These are phyloP conservation scores for Pichia nanzhaoensis DNA, from an alignment of 805 yeast species.

Conservation along the genomic window DNA sequence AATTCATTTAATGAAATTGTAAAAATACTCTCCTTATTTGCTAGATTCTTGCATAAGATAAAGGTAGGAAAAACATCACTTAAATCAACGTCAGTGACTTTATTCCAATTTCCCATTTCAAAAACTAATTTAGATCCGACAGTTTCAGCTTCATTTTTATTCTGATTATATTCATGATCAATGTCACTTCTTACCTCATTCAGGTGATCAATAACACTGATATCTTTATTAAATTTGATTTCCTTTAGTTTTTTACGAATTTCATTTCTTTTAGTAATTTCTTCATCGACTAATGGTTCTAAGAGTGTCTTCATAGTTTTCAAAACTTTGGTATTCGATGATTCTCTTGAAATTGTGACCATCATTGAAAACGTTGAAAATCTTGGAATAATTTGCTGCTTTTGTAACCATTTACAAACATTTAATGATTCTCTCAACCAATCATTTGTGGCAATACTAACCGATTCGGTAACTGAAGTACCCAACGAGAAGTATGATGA, in stretches of 20 bases:
- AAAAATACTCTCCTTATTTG: constrained; percentile 26
- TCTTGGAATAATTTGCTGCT: constrained; percentile 43
- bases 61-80: constrained; percentile 48
- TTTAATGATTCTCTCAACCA: constrained; percentile 49
- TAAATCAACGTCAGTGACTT: constrained; percentile 48
- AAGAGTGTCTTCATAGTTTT: constrained; percentile 31
- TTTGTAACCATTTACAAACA: constrained; percentile 44
- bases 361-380: constrained; percentile 47
- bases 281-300: constrained; percentile 32
- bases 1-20: constrained; percentile 31
- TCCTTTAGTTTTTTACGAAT: constrained; percentile 25
- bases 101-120: constrained; percentile 27
- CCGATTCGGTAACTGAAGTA: constrained; percentile 47
- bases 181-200: background rate
- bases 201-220: background rate
- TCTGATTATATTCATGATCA: background rate
- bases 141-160: constrained; percentile 3
- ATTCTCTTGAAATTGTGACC: constrained; percentile 37
- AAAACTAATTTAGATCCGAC: constrained; percentile 14
- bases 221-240: constrained; percentile 1
- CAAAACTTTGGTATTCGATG: constrained; percentile 35
- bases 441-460: constrained; percentile 46
- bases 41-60: constrained; percentile 29
- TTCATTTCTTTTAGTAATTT: constrained; percentile 36
- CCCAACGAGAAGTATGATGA: constrained; percentile 49